These are phyloP conservation scores for Echinochloa phyllopogon DNA, from an alignment of 176 grass and related monocot genomes.

Conservation along the genomic window DNA sequence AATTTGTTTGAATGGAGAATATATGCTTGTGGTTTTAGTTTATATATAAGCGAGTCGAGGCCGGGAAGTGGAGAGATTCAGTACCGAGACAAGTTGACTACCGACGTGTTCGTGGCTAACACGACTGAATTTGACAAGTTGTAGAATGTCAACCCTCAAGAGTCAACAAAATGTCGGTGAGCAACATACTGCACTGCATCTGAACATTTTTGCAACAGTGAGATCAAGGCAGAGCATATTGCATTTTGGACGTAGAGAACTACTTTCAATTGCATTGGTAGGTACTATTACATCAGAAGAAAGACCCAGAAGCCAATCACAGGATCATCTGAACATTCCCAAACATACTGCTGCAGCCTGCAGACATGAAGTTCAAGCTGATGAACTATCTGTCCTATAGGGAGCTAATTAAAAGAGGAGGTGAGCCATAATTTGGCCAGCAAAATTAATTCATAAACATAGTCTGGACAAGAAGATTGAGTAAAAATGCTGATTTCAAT, in stretches of 20 bases:
- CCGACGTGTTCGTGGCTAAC: neutral
- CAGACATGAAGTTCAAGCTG: neutral
- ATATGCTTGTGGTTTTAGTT: neutral
- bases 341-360: neutral
- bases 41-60: conserved; percentile 24
- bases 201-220: neutral
- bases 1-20: conserved; percentile 20
- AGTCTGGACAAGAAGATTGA: neutral
- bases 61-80: neutral
- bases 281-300: neutral
- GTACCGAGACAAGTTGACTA: conserved; percentile 27
- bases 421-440: neutral
- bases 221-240: no score
- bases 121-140: conserved; percentile 23
- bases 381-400: neutral
- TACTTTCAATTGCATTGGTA: no score
- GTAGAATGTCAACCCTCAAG: conserved; percentile 33
- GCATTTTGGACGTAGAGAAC: no score
- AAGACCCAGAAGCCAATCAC: neutral
- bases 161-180: conserved; percentile 33
- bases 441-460: neutral
- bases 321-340: neutral
- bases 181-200: no score
- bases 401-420: neutral
- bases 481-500: neutral